phyloP scores from a whole-genome alignment of 345 rosid genomes.

The Raphanus sativus region DNA sequence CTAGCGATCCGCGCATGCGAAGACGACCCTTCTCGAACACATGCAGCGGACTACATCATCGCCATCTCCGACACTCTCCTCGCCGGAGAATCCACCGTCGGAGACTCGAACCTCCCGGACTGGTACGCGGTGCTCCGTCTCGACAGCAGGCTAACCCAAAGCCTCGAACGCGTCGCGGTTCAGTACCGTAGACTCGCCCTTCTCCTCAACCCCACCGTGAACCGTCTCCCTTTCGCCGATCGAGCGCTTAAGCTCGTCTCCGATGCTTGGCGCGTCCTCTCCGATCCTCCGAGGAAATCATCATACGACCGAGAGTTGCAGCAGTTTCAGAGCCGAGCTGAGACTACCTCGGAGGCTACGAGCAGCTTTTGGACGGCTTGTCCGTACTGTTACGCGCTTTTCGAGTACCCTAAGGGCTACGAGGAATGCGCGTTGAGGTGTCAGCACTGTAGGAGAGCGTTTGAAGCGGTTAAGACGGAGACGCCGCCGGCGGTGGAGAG shows the following conservation, averaged over 20 bases:
- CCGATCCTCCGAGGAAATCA: slow-evolving; percentile 57
- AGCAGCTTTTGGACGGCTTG: slow-evolving; percentile 88
- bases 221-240: slow-evolving; percentile 66
- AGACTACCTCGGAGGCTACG: slow-evolving; percentile 15
- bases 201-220: slow-evolving; percentile 55
- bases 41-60: slow-evolving; percentile 60
- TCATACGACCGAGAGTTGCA: slow-evolving; percentile 66
- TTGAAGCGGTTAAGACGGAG: slow-evolving; percentile 63
- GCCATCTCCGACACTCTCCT: slow-evolving; percentile 76
- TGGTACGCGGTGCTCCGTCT: slow-evolving; percentile 79
- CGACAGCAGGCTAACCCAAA: slow-evolving; percentile 47
- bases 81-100: slow-evolving; percentile 48
- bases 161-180: slow-evolving; percentile 55
- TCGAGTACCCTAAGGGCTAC: slow-evolving; percentile 66
- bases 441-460: slow-evolving; percentile 68
- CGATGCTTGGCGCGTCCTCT: slow-evolving; percentile 79
- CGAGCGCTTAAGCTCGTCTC: slow-evolving; percentile 68
- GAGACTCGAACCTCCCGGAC: slow-evolving; percentile 43
- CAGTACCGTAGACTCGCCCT: slow-evolving; percentile 77
- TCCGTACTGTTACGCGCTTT: slow-evolving; percentile 67
- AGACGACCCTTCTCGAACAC: slow-evolving; percentile 53
- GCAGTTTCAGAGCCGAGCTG: slow-evolving; percentile 27
- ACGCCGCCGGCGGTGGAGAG: slow-evolving; percentile 59
- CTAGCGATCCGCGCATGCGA: slow-evolving; percentile 73
- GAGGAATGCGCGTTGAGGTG: slow-evolving; percentile 74